Base-by-base conservation (phyloP, 2,329 filamentous ascomycete genomes). In the Ilyonectria mors-panacis region DNA sequence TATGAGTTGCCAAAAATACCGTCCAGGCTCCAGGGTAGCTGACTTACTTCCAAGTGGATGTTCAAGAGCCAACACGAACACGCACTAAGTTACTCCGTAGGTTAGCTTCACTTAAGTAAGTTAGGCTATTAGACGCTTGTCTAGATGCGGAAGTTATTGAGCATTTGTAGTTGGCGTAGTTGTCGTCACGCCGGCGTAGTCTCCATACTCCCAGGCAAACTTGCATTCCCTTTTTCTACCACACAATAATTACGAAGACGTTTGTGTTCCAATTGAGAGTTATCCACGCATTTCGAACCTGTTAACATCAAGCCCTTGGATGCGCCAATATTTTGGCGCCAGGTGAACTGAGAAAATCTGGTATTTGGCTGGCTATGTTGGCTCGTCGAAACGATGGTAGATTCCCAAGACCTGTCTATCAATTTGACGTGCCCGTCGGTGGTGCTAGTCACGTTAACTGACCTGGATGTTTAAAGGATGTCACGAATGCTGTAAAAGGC, bases 401-500 rank as follows among this genome's bases (percentile, higher is more conserved):
- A 23, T 19, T 7, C 30, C 30, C 12, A 12, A 12, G 30, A 33
- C 30, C 30, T 33, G 30, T 33, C 30, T 33, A 33, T 33, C 30
- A 9, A 33, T 33, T 33, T 33, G 30, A 33, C 3, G 30, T 12
- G 30, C 12, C 19, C 15, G 44, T 47, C 12, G 1, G 12, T 23
- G 5, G n/a, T 7, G 13, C 56, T 28, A 4, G 44, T n/a, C n/a
- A n/a, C n/a, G n/a, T n/a, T 26, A n/a, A 61, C 21, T 83, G 81
- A 58, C 77, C 78, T 30, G 78, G 82, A 66, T 82, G 80, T 66
- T 74, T 74, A 26, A 60, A 79, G 79, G 81, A 23, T 83, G 81
- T 56, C 78, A 79, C 37, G 78, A 83, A 69, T 83, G 81, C 68
- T 78, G 75, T 54, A 78, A 73, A 58, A 76, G 81, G 37, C 77